These are phyloP conservation scores for Fusarium udum DNA, from an alignment of 2,329 filamentous ascomycete genomes.

Conservation along the genomic window DNA sequence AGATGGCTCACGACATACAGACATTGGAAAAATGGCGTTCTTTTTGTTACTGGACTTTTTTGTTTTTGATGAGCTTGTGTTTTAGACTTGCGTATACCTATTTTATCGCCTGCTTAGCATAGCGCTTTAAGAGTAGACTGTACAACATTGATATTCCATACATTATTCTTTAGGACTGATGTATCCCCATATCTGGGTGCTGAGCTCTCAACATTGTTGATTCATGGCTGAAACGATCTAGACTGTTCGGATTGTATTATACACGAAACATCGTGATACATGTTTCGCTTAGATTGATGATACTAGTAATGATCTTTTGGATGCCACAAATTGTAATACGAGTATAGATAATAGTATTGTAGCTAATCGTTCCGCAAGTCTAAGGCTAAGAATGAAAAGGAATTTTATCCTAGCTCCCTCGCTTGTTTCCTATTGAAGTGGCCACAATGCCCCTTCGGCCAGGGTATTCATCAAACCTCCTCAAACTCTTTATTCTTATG, in stretches of 20 bases:
- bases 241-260: too few species aligned
- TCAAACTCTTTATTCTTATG: too few species aligned
- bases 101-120: constrained; percentile 9
- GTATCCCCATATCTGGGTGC: not conserved
- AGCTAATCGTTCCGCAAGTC: constrained; percentile 20
- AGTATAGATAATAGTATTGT: too few species aligned
- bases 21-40: constrained; percentile 35
- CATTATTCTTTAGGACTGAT: constrained; percentile 48
- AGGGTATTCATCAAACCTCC: too few species aligned
- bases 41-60: not conserved
- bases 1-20: constrained; percentile 20
- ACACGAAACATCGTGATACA: too few species aligned
- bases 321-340: too few species aligned
- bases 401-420: not conserved
- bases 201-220: too few species aligned
- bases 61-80: not conserved
- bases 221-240: too few species aligned
- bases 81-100: constrained; percentile 38
- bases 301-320: too few species aligned
- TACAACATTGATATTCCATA: constrained; percentile 49
- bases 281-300: too few species aligned
- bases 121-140: constrained; percentile 22
- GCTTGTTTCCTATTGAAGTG: too few species aligned
- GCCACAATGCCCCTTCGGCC: too few species aligned
- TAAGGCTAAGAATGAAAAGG: constrained; percentile 3